A percentile compares a stretch with the other conserved stretches of the same genome.
These are phyloP conservation scores for Alternaria rosae DNA, from an alignment of 2,329 filamentous ascomycete genomes.

Conservation along the genomic window DNA sequence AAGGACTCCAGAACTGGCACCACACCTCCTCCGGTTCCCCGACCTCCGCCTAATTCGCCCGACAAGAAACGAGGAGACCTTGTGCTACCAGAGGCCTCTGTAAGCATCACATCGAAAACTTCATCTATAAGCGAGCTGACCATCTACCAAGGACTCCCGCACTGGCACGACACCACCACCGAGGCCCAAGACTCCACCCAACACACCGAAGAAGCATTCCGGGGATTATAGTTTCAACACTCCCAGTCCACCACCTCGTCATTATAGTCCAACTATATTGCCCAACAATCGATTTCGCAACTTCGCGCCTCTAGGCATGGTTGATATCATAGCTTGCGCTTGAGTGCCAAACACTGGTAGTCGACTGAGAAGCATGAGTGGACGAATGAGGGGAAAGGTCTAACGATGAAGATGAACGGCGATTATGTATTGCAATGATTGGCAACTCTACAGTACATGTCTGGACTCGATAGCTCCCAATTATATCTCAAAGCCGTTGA, in stretches of 20 bases:
- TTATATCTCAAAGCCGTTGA: not conserved
- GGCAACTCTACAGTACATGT: not conserved
- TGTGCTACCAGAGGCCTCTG: not conserved
- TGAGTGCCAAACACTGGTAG: not conserved
- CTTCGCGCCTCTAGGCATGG: too few species aligned
- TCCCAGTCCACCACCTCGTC: not conserved
- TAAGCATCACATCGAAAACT: not conserved
- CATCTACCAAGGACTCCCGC: not conserved
- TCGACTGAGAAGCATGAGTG: not conserved
- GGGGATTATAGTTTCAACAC: not conserved
- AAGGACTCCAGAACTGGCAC: not conserved
- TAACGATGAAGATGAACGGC: not conserved
- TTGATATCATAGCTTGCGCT: not conserved
- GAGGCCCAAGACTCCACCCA: not conserved
- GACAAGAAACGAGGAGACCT: not conserved
- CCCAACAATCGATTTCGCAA: not conserved
- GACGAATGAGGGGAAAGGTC: not conserved
- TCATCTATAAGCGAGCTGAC: not conserved
- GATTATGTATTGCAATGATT: not conserved
- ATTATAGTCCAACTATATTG: too few species aligned
- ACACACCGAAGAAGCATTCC: not conserved
- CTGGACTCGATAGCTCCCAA: not conserved
- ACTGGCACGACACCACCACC: not conserved
- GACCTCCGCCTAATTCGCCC: slow-evolving; percentile 2
- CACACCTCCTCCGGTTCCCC: not conserved